These are phyloP conservation scores for Daphne laureola DNA, from an alignment of 441 rosid genomes.

Conservation along the genomic window DNA sequence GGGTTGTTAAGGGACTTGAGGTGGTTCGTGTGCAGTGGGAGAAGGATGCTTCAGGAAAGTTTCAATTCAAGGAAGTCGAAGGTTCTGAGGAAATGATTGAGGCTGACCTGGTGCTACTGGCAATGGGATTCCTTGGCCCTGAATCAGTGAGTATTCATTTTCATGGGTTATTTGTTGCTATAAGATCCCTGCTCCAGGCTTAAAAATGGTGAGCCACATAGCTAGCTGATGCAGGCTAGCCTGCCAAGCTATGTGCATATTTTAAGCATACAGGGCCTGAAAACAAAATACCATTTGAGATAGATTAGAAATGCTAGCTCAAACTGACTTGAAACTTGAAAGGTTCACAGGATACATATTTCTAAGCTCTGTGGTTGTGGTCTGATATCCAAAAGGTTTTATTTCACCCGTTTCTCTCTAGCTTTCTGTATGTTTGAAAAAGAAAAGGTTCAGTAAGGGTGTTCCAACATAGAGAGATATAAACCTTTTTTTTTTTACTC, in stretches of 20 bases:
- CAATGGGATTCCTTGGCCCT: slow-evolving; percentile 99
- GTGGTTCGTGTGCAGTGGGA: slow-evolving; percentile 74
- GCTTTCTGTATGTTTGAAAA: neutral
- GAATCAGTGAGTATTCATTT: slow-evolving; percentile 54
- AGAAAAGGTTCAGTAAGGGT: neutral
- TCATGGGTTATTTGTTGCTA: too few species aligned
- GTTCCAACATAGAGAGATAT: neutral
- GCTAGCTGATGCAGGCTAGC: too few species aligned
- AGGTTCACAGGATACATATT: neutral
- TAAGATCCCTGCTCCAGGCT: too few species aligned
- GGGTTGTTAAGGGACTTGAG: slow-evolving; percentile 84
- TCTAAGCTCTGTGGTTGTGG: neutral
- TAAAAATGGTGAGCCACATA: too few species aligned
- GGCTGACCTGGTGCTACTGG: slow-evolving; percentile 87
- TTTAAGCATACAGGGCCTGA: too few species aligned
- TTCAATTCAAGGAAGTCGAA: slow-evolving; percentile 82
- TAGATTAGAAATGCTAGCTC: too few species aligned
- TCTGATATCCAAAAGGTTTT: neutral
- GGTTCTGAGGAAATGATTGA: slow-evolving; percentile 82
- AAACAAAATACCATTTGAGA: too few species aligned
- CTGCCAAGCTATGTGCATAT: too few species aligned
- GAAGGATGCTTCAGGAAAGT: slow-evolving; percentile 84
- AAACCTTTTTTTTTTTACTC: too few species aligned
- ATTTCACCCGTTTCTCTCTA: neutral
- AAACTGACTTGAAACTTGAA: too few species aligned